phyloP scores from a whole-genome alignment of 768 basidiomycete genomes.

The Hygrophorus pudorinus region DNA sequence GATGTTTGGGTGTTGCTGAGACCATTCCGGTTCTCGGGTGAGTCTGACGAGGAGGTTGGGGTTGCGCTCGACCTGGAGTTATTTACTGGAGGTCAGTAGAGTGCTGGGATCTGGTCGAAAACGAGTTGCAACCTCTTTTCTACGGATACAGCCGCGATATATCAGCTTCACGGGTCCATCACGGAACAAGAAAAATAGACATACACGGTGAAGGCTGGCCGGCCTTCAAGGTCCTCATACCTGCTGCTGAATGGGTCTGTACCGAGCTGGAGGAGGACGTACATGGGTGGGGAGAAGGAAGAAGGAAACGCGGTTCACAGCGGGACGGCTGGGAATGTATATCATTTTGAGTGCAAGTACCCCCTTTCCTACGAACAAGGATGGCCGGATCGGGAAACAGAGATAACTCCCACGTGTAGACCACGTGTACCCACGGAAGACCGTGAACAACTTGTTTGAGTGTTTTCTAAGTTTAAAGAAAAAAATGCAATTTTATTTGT shows the following conservation, averaged over 20 bases:
- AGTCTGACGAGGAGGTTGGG: slow-evolving; percentile 59
- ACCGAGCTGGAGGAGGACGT: slow-evolving; percentile 56
- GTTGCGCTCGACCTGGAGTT: slow-evolving; percentile 14
- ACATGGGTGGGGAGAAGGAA: slow-evolving; percentile 9
- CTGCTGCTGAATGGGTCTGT: slow-evolving; percentile 48
- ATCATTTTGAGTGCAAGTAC: too few relatives aligned
- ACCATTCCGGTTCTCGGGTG: slow-evolving; percentile 56
- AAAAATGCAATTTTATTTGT: too few relatives aligned
- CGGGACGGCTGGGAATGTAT: too few relatives aligned
- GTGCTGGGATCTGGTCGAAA: background rate
- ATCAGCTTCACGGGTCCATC: slow-evolving; percentile 6
- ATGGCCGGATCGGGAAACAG: slow-evolving; percentile 1
- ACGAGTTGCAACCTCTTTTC: background rate
- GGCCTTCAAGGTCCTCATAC: slow-evolving; percentile 56
- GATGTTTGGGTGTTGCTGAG: slow-evolving; percentile 54
- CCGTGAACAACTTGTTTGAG: too few relatives aligned
- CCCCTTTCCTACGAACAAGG: background rate
- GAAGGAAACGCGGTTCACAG: too few relatives aligned
- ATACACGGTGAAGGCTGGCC: slow-evolving; percentile 60
- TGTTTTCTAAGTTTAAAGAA: too few relatives aligned
- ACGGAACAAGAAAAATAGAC: slow-evolving; percentile 18
- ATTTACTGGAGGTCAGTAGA: background rate
- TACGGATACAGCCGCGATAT: background rate
- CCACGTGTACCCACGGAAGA: too few relatives aligned
- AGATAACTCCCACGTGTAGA: slow-evolving; percentile 1